phyloP scores from a whole-genome alignment of 148 eudicot species.

The Simmondsia chinensis region DNA sequence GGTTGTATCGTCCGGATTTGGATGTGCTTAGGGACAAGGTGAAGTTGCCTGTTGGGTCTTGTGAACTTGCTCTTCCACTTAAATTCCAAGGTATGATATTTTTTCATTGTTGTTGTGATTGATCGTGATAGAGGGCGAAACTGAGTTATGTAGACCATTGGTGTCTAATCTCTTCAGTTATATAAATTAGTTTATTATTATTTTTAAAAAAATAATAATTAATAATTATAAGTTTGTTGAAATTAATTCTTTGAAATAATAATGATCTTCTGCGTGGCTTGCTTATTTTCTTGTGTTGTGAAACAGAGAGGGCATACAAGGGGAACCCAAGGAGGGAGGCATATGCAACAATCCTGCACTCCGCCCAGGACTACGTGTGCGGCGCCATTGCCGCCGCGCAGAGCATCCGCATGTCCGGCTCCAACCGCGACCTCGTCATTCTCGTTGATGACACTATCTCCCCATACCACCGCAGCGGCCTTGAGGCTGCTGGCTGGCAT shows the following conservation, averaged over 20 bases:
- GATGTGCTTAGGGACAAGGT: slow-evolving; percentile 48
- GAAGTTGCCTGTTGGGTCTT: slow-evolving; percentile 79
- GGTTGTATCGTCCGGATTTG: slow-evolving; percentile 70
- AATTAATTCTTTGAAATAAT: neutral
- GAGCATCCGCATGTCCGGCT: slow-evolving; percentile 80
- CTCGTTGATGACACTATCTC: slow-evolving; percentile 80
- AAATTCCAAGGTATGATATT: slow-evolving; percentile 34
- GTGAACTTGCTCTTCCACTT: slow-evolving; percentile 79
- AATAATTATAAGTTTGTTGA: neutral
- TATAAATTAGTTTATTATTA: too few species aligned
- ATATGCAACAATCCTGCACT: slow-evolving; percentile 85
- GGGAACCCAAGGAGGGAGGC: slow-evolving; percentile 57
- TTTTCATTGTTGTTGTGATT: too few species aligned
- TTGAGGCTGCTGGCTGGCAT: slow-evolving; percentile 85
- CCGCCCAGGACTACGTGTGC: slow-evolving; percentile 74
- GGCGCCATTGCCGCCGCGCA: slow-evolving; percentile 91
- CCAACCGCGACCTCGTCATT: slow-evolving; percentile 72
- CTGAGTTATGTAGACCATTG: too few species aligned
- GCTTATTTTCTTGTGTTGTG: neutral
- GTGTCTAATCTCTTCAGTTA: too few species aligned
- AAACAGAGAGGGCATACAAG: slow-evolving; percentile 28
- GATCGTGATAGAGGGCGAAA: too few species aligned
- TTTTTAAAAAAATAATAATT: too few species aligned
- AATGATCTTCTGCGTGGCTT: neutral
- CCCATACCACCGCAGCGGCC: slow-evolving; percentile 59